Evolutionary conservation across 768 basidiomycete genomes (phyloP), one percentile per base, ranked within the genome.

Genomic region (Phanerochaete carnosa): DNA sequence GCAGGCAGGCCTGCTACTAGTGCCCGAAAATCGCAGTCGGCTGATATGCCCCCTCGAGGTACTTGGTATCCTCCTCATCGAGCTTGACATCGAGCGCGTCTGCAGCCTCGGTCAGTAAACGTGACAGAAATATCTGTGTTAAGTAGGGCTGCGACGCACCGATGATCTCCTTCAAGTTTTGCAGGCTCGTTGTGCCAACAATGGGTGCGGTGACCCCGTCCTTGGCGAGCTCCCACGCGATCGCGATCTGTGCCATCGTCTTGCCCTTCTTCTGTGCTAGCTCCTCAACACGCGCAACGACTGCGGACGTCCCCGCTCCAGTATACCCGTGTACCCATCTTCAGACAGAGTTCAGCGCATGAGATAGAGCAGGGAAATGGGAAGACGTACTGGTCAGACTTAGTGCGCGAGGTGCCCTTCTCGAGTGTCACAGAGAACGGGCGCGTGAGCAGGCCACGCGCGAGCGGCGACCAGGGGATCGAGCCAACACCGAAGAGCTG

Each of bases 21-120:
- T 83, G 81, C 12, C 85, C 83, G n/a, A 80, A 65, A 16, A 84
- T 71, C 1, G 61, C 62, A 59, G 75, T 74, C 1, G 84, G 75
- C 56, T 68, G 50, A 73, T 89, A 88, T 0, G 81, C 78, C 62
- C 82, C 79, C 60, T 82, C 79, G 30, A 89, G 77, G 56, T 77
- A 76, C 69, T 81, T 78, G 45, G 83, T 72, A 65, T 89, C 87
- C 22, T 87, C 85, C 1, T 76, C 73, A 0, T 79, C 79, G 45
- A 89, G 75, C 54, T 76, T 74, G 32, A 86, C 62, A 53, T 84
- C 64, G 12, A 81, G 73, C 11, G 73, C 82, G 15, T 70, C 79
- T 79, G 55, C 15, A 28, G 12, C 45, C 5, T 13, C 2, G 12
- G 12, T 49, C 25, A n/a, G 37, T 39, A 19, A 13, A 16, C 53